Evolutionary conservation across 306 rosid genomes (phyloP), one percentile per base, ranked within the genome.

Genomic region (Acacia melanoxylon): DNA sequence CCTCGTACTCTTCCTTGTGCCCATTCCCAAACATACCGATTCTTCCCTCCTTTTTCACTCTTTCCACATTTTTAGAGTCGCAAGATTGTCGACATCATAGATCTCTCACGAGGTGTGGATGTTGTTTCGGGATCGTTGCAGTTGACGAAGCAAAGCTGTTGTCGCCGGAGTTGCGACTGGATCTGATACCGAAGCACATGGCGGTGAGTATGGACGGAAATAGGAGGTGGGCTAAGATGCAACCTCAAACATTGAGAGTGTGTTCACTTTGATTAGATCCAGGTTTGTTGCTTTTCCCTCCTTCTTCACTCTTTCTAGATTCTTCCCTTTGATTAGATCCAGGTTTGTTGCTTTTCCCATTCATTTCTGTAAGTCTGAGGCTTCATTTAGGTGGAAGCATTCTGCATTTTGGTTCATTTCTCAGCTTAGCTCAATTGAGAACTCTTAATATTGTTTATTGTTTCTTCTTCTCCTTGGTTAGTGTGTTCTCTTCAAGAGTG

Each of bases 311-410:
- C n/a, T n/a, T n/a, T n/a, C n/a, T n/a, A n/a, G n/a, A n/a, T n/a
- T 44, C 85, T 11, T 58, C 74, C 74, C 48, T 67, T 75, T 61
- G 20, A 75, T 81, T 89, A 91, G 97, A 93, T 92, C 97, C 97
- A 85, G 92, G 93, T 92, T 74, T 81, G 59, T 76, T 76, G 61
- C 76, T 66, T 59, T 10, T 71, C 19, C 35, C 82, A 81, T 76
- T 69, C 27, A 10, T 80, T 73, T 29, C 24, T 33, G 10, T 8
- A 59, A 40, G 81, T 49, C 29, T 19, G 27, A 66, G 65, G 42
- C 12, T 68, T 42, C 72, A 67, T 84, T 82, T 42, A 31, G 70
- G 82, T 81, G 67, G 25, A 44, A 63, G 75, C 71, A 80, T 81
- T 61, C 29, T 80, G 78, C 80, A 17, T 49, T 85, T 72, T 46